Evolutionary conservation across 257 asterid species (phyloP), one percentile per base, ranked within the genome.

Genomic region (Primulina huaijiensis): DNA sequence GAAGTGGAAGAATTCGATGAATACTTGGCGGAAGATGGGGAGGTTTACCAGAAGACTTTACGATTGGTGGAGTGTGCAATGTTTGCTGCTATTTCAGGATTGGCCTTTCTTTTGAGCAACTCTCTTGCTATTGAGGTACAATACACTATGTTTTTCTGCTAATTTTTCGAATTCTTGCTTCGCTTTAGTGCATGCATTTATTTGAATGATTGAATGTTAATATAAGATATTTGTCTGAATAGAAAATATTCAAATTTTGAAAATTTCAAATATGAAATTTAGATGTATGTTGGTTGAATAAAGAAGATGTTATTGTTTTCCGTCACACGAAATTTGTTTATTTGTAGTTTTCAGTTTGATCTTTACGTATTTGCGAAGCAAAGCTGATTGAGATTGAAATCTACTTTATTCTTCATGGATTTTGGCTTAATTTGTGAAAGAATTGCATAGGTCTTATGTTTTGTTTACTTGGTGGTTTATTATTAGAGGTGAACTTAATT

Each of bases 51-150:
- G 83, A 91, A 83, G 77, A 94, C 97, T 16, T 72, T 94, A 23
- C 73, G 97, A 78, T 78, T 91, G 73, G 97, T 94, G 74, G 97
- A 94, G 74, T 84, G 97, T 78, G 90, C 99, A n/a, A 91, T 94
- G 97, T 89, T 94, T 69, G 93, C 97, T 71, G 97, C 97, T 71
- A 90, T 91, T 74, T 89, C 97, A 56, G 99, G 95, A 3, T 69
- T 94, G 74, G 89, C 97, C 62, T 91, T 89, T 89, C 87, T 91
- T 5, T 85, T 94, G 87, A 91, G 97, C 68, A 94, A 83, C 73
- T 94, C 99, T 68, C 95, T 94, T 34, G 92, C 96, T 63, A 82
- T 91, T 80, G 99, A 94, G 97, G 99, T 93, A 67, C 34, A 34
- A 5, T 38, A 14, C 56, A 6, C 65, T 30, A 2, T 59, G 40